Conservation (phyloP, 495 filamentous ascomycete species). For the Aspergillus affinis region DNA sequence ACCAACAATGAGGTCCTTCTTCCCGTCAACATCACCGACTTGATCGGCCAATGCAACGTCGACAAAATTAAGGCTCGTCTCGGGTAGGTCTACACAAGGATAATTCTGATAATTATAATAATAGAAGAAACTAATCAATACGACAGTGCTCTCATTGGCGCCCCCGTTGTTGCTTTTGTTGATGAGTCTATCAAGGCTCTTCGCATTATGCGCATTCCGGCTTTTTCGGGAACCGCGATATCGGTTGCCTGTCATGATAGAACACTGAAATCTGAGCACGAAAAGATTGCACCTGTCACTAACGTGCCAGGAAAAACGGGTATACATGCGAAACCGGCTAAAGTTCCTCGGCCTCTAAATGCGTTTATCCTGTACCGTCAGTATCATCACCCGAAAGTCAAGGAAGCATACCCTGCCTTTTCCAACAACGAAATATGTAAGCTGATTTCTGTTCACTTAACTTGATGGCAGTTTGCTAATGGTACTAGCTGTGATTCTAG, state of each 20-base stretch:
- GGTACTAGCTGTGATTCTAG: conserved; percentile 27
- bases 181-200: conserved; percentile 29
- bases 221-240: conserved; percentile 20
- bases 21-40: conserved; percentile 24
- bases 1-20: conserved; percentile 31
- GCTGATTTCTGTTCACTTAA: conserved; percentile 14
- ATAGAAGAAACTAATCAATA: conserved; percentile 8
- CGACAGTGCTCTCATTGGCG: conserved; percentile 24
- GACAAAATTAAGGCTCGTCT: conserved; percentile 28
- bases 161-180: conserved; percentile 28
- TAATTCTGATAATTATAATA: too few relatives aligned
- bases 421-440: conserved; percentile 51
- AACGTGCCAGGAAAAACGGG: conserved; percentile 8
- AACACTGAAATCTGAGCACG: not conserved
- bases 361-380: conserved; percentile 48
- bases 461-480: conserved; percentile 20
- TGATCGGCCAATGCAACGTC: conserved; percentile 27
- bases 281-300: not conserved
- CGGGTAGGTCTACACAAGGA: conserved; percentile 15
- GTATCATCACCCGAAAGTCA: conserved; percentile 34
- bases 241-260: conserved; percentile 25
- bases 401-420: conserved; percentile 35
- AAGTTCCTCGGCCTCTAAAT: conserved; percentile 46
- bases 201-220: conserved; percentile 29
- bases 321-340: conserved; percentile 17